Evolutionary conservation across 176 grass and related monocot genomes (phyloP).

Genomic region (Paspalum vaginatum): DNA sequence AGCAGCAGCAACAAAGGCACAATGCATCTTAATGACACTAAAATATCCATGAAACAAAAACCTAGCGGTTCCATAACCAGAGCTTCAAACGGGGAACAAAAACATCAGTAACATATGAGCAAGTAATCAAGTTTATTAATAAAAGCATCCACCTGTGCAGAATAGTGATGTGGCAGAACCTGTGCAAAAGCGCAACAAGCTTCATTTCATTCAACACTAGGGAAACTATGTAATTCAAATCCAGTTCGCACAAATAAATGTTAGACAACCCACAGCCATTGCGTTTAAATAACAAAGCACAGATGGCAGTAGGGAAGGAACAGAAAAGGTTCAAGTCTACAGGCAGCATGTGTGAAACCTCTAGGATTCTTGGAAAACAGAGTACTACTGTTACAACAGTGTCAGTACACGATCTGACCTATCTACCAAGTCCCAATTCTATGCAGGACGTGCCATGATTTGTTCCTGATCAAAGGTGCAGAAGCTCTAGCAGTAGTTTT

Average conservation of each 20-base stretch:
- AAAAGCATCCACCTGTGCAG: constrained; percentile 1
- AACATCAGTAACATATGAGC: neutral
- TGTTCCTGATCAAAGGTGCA: constrained; percentile 42
- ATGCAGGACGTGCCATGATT: constrained; percentile 40
- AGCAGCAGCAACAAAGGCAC: neutral
- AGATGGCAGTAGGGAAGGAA: constrained; percentile 3
- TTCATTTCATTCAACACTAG: constrained; percentile 19
- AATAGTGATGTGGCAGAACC: neutral
- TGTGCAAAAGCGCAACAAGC: neutral
- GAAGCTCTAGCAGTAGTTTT: constrained; percentile 6
- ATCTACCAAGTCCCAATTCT: constrained; percentile 44
- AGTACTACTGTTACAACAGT: constrained; percentile 40
- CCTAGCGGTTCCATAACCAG: neutral
- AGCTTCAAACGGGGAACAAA: neutral
- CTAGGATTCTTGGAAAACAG: neutral
- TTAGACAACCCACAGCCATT: constrained; percentile 26
- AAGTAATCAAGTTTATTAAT: neutral
- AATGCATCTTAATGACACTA: neutral
- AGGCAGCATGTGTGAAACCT: constrained; percentile 10
- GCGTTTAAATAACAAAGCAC: constrained; percentile 48
- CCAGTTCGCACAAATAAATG: constrained; percentile 1
- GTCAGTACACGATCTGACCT: constrained; percentile 41
- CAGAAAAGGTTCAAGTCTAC: neutral
- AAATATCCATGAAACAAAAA: neutral
- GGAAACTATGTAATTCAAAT: constrained; percentile 18